phyloP scores from a whole-genome alignment of 2,329 filamentous ascomycete genomes.

The Albifimbria verrucaria region DNA sequence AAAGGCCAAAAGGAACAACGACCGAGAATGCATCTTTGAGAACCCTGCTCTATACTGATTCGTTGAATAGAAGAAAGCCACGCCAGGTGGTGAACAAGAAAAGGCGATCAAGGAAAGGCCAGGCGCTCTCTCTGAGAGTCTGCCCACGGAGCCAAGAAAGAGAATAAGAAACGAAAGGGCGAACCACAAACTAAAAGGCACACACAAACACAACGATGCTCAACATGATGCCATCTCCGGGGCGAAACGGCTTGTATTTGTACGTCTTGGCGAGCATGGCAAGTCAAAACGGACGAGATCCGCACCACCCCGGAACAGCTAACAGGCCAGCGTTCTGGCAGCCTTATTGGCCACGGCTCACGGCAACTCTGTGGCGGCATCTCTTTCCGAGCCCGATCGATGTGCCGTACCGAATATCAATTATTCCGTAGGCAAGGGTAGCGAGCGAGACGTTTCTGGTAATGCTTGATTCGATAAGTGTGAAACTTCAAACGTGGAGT shows the following conservation, averaged over 20 bases:
- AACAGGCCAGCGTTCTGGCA: too few relatives aligned
- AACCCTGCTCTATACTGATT: slow-evolving; percentile 6
- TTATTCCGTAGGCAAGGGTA: background rate
- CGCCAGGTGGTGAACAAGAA: background rate
- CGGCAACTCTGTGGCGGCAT: too few relatives aligned
- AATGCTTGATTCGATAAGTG: background rate
- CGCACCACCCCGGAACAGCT: too few relatives aligned
- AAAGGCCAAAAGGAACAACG: slow-evolving; percentile 27
- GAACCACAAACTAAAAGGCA: too few relatives aligned
- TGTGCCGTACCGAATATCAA: background rate
- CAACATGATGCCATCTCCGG: too few relatives aligned
- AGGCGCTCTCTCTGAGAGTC: background rate
- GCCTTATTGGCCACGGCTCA: too few relatives aligned
- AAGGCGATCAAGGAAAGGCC: background rate
- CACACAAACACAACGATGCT: too few relatives aligned
- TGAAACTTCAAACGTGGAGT: slow-evolving; percentile 8
- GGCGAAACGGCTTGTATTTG: too few relatives aligned
- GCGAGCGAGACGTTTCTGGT: background rate
- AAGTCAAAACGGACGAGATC: too few relatives aligned
- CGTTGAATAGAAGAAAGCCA: too few relatives aligned
- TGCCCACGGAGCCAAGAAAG: background rate
- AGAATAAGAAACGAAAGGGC: too few relatives aligned
- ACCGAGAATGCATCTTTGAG: slow-evolving; percentile 12
- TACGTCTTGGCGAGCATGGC: too few relatives aligned
- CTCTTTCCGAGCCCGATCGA: background rate